Percentiles rank a stretch among this genome's conserved stretches.
These are phyloP conservation scores for Mentha longifolia DNA, from an alignment of 257 asterid species.

Conservation along the genomic window DNA sequence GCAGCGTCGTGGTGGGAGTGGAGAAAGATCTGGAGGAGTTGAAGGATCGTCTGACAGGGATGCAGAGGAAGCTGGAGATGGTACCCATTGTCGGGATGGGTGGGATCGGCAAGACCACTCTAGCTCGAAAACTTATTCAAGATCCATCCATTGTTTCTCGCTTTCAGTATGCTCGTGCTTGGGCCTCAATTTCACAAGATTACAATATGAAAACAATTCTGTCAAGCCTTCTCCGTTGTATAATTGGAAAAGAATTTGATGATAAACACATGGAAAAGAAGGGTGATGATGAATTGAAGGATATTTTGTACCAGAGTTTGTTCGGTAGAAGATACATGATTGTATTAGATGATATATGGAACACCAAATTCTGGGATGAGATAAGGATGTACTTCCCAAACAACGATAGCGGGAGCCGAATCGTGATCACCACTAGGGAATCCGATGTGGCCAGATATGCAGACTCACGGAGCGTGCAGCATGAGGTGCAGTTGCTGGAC, in stretches of 20 bases:
- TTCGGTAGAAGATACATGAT: not conserved
- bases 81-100: slow-evolving; percentile 33
- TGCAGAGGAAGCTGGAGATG: not conserved
- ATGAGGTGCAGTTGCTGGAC: slow-evolving; percentile 24
- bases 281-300: not conserved
- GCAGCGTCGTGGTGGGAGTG: slow-evolving; percentile 21
- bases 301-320: slow-evolving; percentile 1
- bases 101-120: not conserved
- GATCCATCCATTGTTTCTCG: not conserved
- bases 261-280: not conserved
- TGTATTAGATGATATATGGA: not conserved
- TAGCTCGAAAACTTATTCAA: slow-evolving; percentile 14
- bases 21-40: slow-evolving; percentile 8
- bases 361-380: not conserved
- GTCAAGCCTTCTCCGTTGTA: not conserved
- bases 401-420: not conserved
- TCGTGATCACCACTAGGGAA: not conserved
- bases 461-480: not conserved
- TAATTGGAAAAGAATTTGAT: not conserved
- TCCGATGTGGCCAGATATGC: not conserved
- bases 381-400: not conserved
- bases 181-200: slow-evolving; percentile 32
- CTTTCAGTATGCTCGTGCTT: slow-evolving; percentile 17
- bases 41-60: slow-evolving; percentile 10
- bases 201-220: not conserved